Base-by-base conservation (phyloP, 2,329 filamentous ascomycete species). In the Blastomyces silverae region DNA sequence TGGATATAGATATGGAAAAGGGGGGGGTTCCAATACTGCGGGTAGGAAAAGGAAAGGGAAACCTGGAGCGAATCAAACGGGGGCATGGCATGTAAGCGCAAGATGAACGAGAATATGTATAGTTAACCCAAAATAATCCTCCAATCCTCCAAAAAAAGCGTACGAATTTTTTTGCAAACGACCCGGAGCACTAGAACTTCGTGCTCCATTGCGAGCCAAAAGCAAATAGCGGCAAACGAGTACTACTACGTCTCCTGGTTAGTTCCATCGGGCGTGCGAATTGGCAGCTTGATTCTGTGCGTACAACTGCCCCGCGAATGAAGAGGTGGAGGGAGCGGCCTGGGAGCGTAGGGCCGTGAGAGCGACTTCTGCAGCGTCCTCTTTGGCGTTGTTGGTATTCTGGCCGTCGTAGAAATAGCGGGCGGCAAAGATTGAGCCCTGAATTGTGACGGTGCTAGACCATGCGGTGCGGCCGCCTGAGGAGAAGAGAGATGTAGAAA, bases 341-440 rank as follows among this genome's bases (percentile, higher is more conserved):
- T 50, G 58, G 7, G 58, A 61, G 28, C 39, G 58, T 34, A 80
- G 66, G 25, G 66, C 46, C 46, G 71, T 77, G 56, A 77, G 69
- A 13, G 91, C 91, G 67, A 89, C 84, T 78, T 96, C 91, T 69
- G 92, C 91, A n/a, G 91, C 92, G 75, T 96, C 92, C 77, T 96
- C 92, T 78, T 86, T 88, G 65, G 91, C 91, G 73, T 95, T 95
- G 81, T 92, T 86, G 76, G 93, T 83, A 73, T 91, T 91, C 74
- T 91, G 87, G 67, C 91, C 91, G 76, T 95, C 92, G 78, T 96
- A 96, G 91, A 91, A 96, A 78, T 87, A 96, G 67, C 91, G 85
- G 58, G 91, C 91, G n/a, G 83, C 75, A 71, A 90, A 83, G 58
- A 79, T 82, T 61, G 83, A 79, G 63, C 87, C 87, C 70, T 85